Percentiles rank a stretch among this genome's conserved stretches.
Conservation (phyloP, 2,329 filamentous ascomycete species). For the Trichoderma sp. region DNA sequence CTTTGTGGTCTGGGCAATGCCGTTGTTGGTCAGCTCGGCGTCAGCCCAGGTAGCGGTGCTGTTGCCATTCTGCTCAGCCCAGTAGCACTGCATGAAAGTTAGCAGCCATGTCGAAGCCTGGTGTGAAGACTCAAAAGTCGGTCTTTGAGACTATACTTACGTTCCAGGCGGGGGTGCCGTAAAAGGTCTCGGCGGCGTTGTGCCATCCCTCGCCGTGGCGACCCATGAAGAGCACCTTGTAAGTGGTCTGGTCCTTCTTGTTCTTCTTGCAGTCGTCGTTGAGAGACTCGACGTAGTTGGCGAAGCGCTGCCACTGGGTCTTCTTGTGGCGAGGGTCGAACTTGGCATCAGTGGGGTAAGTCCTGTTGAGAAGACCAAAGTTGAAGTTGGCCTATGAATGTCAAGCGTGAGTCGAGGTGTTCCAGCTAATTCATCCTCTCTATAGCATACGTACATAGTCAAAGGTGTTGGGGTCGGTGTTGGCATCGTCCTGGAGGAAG, state of each 20-base stretch:
- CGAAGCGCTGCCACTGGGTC: conserved; percentile 65
- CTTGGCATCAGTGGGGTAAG: conserved; percentile 54
- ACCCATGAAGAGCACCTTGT: conserved; percentile 66
- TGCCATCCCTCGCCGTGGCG: conserved; percentile 68
- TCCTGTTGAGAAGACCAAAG: conserved; percentile 63
- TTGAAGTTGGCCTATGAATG: conserved; percentile 52
- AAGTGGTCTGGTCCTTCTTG: conserved; percentile 44
- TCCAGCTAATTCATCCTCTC: neutral
- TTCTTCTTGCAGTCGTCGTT: conserved; percentile 42
- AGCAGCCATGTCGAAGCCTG: neutral
- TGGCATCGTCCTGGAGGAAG: conserved; percentile 61
- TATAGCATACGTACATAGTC: conserved; percentile 52
- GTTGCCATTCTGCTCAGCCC: conserved; percentile 62
- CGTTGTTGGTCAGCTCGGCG: conserved; percentile 56
- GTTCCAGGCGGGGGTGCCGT: conserved; percentile 68
- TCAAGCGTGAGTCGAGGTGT: neutral
- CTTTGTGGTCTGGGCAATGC: conserved; percentile 54
- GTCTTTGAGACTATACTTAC: conserved; percentile 37
- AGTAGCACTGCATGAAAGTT: conserved; percentile 54
- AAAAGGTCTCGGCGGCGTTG: conserved; percentile 61
- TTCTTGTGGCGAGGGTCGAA: conserved; percentile 39
- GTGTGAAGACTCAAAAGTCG: neutral
- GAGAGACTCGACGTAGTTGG: conserved; percentile 53
- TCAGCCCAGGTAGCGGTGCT: conserved; percentile 62
- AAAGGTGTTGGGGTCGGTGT: conserved; percentile 55